phyloP scores from a whole-genome alignment of 2,329 filamentous ascomycete species.

The Neocucurbitaria cava region DNA sequence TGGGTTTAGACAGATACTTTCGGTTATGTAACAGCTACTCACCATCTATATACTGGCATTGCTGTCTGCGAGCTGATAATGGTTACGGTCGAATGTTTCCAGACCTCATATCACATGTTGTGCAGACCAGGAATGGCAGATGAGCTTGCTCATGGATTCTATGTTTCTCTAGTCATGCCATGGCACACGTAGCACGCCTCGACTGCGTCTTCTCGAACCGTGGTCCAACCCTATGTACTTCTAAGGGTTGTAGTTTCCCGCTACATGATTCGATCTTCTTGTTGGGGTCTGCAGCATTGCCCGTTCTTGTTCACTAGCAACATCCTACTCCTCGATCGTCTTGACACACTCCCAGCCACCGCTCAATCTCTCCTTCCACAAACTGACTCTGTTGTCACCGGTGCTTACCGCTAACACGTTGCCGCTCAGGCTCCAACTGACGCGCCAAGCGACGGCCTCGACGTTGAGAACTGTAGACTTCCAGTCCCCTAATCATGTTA shows the following conservation, averaged over 20 bases:
- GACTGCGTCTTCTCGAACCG: background rate
- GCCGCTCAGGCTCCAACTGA: constrained; percentile 96
- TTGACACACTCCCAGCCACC: constrained; percentile 98
- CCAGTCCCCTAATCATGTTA: constrained; percentile 70
- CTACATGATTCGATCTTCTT: background rate
- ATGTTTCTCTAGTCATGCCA: background rate
- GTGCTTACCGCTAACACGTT: constrained; percentile 95
- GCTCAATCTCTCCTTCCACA: constrained; percentile 98
- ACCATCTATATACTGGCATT: too few species aligned
- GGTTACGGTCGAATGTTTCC: background rate
- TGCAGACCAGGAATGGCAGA: background rate
- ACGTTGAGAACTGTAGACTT: constrained; percentile 84
- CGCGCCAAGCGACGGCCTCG: constrained; percentile 89
- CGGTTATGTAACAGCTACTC: too few species aligned
- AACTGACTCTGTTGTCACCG: constrained; percentile 92
- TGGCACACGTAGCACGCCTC: too few species aligned
- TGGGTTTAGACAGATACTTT: too few species aligned
- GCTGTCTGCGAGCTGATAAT: background rate
- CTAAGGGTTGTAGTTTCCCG: background rate
- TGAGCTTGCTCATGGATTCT: background rate
- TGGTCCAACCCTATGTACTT: background rate
- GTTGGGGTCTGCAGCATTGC: background rate
- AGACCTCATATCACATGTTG: background rate
- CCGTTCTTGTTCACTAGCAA: background rate
- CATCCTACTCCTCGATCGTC: constrained; percentile 83